Base-by-base conservation (phyloP, 2,329 filamentous ascomycete genomes). In the Trichoderma atroviride region DNA sequence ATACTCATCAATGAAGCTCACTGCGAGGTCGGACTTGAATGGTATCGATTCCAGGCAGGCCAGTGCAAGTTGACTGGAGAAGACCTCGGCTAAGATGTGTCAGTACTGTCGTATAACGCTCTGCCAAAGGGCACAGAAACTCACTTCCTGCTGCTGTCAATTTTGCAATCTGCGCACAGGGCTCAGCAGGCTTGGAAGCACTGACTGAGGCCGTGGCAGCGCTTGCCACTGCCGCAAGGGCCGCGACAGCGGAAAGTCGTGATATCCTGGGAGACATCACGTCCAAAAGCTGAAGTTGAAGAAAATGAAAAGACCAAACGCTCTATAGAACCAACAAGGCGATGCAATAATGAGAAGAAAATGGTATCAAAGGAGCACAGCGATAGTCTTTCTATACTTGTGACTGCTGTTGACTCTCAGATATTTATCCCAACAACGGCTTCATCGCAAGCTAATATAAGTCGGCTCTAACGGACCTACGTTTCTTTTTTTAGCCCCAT, bases 21-120 rank as follows among this genome's bases (percentile, higher is more conserved):
- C 31, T n/a, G 63, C 60, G 1, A 58, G 50, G 11, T 58, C n/a
- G 10, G 47, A 24, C 5, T 72, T 66, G 58, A 66, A 72, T 22
- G 71, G 71, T n/a, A 67, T 24, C 13, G 70, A 69, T 27, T 67
- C 27, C n/a, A 69, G 6, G 24, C 66, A 69, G 11, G 65, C 55
- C 22, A 68, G 43, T 40, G 22, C 56, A 68, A 68, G 40, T 16
- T 68, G 31, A 47, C 65, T 68, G 1, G 65, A 37, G 33, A 68
- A 68, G 5, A 1, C 1, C 1, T 2, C 1, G 7, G 19, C 65
- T 67, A n/a, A 4, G 2, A 5, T n/a, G 4, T 37, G n/a, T 57
- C 14, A 57, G 37, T 5, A 5, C 16, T 2, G 29, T 16, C 3
- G 31, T 35, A 31, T 13, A 35, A 6, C 19, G 3, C 2, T 5